Conservation (phyloP, 2,329 filamentous ascomycete genomes). For the Scolecobasidium constrictum region DNA sequence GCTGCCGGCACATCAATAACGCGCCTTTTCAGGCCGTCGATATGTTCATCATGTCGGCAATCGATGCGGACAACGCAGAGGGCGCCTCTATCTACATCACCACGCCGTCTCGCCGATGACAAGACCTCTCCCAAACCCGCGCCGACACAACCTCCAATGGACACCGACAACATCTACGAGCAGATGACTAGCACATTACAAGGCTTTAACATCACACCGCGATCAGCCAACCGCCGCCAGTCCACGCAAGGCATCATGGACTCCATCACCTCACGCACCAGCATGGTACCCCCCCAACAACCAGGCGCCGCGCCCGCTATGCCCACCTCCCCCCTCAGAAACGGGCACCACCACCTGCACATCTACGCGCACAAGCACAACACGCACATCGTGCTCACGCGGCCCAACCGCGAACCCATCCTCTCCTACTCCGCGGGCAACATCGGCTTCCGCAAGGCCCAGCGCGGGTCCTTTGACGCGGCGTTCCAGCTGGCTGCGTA, state of each 20-base stretch:
- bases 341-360: constrained; percentile 64
- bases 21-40: constrained; percentile 21
- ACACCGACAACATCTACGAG: too few relatives aligned
- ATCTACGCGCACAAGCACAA: constrained; percentile 87
- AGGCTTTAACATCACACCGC: too few relatives aligned
- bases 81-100: background rate
- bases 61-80: background rate
- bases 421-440: constrained; percentile 75
- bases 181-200: too few relatives aligned
- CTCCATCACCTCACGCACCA: too few relatives aligned
- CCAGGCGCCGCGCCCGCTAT: too few relatives aligned
- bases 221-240: too few relatives aligned
- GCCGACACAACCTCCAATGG: too few relatives aligned
- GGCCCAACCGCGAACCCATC: constrained; percentile 68
- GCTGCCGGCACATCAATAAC: constrained; percentile 13
- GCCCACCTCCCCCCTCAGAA: too few relatives aligned
- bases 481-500: constrained; percentile 83
- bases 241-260: too few relatives aligned
- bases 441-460: constrained; percentile 79
- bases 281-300: too few relatives aligned
- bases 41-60: constrained; percentile 27
- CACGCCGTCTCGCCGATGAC: background rate
- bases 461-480: constrained; percentile 75
- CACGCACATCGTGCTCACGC: constrained; percentile 82
- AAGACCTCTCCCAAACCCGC: too few relatives aligned